Base-by-base conservation (phyloP, 805 yeast species). In the Citeromyces nyonsensis region DNA sequence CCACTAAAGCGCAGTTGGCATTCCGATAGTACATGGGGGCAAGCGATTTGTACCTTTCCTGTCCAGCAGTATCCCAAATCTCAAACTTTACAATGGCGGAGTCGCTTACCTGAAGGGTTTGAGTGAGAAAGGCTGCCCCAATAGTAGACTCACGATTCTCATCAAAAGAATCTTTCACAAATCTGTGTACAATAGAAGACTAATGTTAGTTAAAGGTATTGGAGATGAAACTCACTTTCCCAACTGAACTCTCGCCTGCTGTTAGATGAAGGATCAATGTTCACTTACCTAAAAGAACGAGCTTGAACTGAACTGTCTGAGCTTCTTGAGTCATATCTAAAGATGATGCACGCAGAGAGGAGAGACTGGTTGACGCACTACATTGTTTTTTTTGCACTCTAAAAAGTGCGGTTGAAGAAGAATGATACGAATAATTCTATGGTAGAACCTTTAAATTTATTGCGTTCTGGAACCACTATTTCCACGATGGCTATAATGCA, bases 31-130 rank as follows among this genome's bases (percentile, higher is more conserved):
- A 80, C 85, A 80, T 80, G 22, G 88, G 85, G 4, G 88, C 82
- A 40, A 80, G 56, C 0, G 83, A 72, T 39, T 78, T 66, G 45
- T 79, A 80, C 35, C 93, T 56, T 44, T 80, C 91, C 49, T 80
- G 91, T 5, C 93, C 91, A 0, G 88, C 86, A 2, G 88, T 79
- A 47, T 80, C 93, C 93, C 91, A 80, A 33, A 80, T 77, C 47
- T 80, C 91, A 41, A 77, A 69, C 48, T 78, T 77, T 28, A 79
- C 66, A 1, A 73, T 69, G 10, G 69, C 65, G 24, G 48, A 42
- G 25, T 59, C 69, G 34, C 67, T 69, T n/a, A 71, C 46, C 12
- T 67, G 64, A 30, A 78, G 67, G 3, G 73, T 61, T 46, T 76
- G 85, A 2, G 88, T 77, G 33, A 77, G 58, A 49, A 79, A 80